These are phyloP conservation scores for Capronia epimyces DNA, from an alignment of 2,329 filamentous ascomycete genomes.

Conservation along the genomic window DNA sequence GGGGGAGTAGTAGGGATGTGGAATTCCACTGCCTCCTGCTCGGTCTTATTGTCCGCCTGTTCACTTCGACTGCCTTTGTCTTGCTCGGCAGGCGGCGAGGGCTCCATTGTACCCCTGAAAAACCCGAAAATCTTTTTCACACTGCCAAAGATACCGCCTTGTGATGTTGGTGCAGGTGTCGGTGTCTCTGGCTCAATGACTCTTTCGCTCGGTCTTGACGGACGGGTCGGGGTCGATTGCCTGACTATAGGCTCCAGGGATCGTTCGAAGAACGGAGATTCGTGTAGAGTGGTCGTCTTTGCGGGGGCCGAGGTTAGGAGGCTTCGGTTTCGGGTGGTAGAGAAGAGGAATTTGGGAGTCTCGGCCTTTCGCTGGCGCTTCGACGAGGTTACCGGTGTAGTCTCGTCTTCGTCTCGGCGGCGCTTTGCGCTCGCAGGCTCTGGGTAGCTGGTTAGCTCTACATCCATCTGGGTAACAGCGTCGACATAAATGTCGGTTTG, in stretches of 20 bases:
- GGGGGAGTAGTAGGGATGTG: background rate
- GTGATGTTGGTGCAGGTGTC: background rate
- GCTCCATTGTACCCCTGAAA: conserved; percentile 5
- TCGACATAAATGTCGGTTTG: background rate
- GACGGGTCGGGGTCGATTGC: conserved; percentile 2
- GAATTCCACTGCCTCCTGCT: background rate
- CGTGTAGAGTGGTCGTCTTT: conserved; percentile 10
- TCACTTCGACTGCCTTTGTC: conserved; percentile 8
- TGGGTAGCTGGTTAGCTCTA: conserved; percentile 14
- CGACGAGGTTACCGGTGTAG: conserved; percentile 4
- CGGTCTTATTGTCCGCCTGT: background rate
- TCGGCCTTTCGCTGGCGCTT: conserved; percentile 15
- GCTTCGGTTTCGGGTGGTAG: conserved; percentile 20
- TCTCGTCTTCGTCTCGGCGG: conserved; percentile 14
- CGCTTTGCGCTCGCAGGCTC: conserved; percentile 14
- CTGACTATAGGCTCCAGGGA: conserved; percentile 10
- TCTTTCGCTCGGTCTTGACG: conserved; percentile 2
- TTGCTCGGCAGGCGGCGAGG: background rate
- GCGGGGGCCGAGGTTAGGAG: conserved; percentile 16
- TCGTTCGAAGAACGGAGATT: conserved; percentile 16
- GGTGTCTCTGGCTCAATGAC: conserved; percentile 9
- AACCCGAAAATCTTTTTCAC: conserved; percentile 22
- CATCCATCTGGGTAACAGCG: conserved; percentile 14
- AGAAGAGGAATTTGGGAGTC: conserved; percentile 19
- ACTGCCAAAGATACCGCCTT: conserved; percentile 18